These are phyloP conservation scores for Chytridiales sp. DNA, from an alignment of 371 early-diverging fungal genomes.

Conservation along the genomic window DNA sequence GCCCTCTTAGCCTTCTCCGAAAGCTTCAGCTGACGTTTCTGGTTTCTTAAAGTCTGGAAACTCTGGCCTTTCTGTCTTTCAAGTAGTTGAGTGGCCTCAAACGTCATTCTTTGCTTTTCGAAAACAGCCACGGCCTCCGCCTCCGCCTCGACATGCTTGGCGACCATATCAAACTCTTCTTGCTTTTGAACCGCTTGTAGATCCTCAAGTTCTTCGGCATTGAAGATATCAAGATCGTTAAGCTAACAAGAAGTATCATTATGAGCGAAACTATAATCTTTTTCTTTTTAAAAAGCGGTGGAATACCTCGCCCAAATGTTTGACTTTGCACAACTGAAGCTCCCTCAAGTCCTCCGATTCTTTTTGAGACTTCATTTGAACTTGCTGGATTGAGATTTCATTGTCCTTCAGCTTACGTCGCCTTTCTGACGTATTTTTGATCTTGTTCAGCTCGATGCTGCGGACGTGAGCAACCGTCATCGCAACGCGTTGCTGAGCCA, in stretches of 20 bases:
- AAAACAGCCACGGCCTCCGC: slow-evolving; percentile 2
- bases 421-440: slow-evolving; percentile 20
- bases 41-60: slow-evolving; percentile 5
- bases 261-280: neutral
- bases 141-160: slow-evolving; percentile 19
- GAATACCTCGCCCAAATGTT: slow-evolving; percentile 21
- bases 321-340: slow-evolving; percentile 24
- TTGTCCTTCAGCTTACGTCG: slow-evolving; percentile 19
- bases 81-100: slow-evolving; percentile 16
- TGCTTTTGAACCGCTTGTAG: slow-evolving; percentile 10
- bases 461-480: slow-evolving; percentile 18
- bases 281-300: neutral
- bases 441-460: slow-evolving; percentile 16
- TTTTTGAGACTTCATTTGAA: slow-evolving; percentile 25
- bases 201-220: slow-evolving; percentile 27
- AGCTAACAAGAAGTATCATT: neutral
- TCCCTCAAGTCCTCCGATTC: slow-evolving; percentile 29
- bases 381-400: slow-evolving; percentile 20
- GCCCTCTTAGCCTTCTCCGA: slow-evolving; percentile 17
- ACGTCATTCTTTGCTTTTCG: slow-evolving; percentile 10
- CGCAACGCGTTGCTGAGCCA: slow-evolving; percentile 21
- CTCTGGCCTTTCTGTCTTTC: slow-evolving; percentile 16
- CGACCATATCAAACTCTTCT: slow-evolving; percentile 28
- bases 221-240: slow-evolving; percentile 25
- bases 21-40: slow-evolving; percentile 11